These are phyloP conservation scores for Collybia sp. DNA, from an alignment of 768 basidiomycete genomes.

Conservation along the genomic window DNA sequence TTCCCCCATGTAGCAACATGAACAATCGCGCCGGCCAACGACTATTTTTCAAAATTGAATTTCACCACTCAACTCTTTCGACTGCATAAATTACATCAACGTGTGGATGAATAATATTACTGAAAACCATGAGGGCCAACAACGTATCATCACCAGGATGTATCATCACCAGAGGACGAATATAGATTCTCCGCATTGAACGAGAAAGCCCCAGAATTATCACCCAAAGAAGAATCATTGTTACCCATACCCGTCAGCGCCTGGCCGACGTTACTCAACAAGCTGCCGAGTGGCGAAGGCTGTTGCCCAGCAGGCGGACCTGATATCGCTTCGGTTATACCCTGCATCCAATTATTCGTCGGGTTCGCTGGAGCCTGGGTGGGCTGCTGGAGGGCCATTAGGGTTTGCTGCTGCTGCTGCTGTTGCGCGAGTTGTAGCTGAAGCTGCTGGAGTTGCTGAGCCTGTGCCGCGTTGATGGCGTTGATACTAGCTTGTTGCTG, in stretches of 20 bases:
- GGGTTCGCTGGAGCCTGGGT: neutral
- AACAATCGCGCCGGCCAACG: no score
- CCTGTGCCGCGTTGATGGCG: neutral
- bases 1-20: no score
- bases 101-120: no score
- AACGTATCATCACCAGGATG: no score
- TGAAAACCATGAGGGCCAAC: no score
- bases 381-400: conserved; percentile 1
- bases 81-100: no score
- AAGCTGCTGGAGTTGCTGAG: neutral
- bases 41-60: no score
- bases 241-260: neutral
- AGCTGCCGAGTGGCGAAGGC: neutral
- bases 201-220: no score
- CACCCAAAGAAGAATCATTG: neutral
- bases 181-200: no score
- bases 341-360: neutral
- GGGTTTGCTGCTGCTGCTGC: neutral
- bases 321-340: neutral
- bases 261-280: neutral
- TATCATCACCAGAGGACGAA: no score
- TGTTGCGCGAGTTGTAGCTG: conserved; percentile 2
- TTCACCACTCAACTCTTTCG: no score
- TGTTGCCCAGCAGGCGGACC: neutral
- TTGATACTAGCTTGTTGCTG: neutral